These are phyloP conservation scores for Medicago arabica DNA, from an alignment of 306 rosid species.

Conservation along the genomic window DNA sequence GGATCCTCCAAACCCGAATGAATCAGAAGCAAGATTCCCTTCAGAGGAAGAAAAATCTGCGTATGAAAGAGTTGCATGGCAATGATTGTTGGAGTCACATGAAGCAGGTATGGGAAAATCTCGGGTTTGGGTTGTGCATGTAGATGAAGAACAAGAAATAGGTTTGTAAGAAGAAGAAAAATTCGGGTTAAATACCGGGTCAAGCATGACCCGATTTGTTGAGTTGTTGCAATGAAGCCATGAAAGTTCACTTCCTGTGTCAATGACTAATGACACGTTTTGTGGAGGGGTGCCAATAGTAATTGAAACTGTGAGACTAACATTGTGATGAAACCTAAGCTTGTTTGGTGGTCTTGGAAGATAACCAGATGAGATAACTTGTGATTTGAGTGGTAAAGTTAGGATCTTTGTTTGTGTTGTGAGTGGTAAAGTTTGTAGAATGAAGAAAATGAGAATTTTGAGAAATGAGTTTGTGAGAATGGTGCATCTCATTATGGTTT, in stretches of 20 bases:
- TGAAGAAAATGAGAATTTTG: constrained; percentile 33
- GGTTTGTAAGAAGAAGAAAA: constrained; percentile 63
- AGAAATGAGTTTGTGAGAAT: constrained; percentile 36
- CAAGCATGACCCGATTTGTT: neutral
- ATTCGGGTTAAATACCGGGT: constrained; percentile 52
- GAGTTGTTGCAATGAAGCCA: constrained; percentile 75
- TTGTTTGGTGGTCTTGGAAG: constrained; percentile 69
- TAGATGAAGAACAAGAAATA: constrained; percentile 68
- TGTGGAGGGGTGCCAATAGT: constrained; percentile 88
- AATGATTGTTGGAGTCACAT: constrained; percentile 76
- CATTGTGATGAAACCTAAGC: constrained; percentile 79
- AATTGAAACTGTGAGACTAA: constrained; percentile 70
- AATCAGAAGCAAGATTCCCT: constrained; percentile 80
- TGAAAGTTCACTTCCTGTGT: constrained; percentile 91
- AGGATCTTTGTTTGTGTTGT: constrained; percentile 35
- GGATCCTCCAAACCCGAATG: constrained; percentile 58
- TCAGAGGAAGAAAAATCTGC: constrained; percentile 84
- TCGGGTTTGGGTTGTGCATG: constrained; percentile 67
- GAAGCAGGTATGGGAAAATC: constrained; percentile 89
- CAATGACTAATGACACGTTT: constrained; percentile 78
- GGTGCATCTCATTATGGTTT: constrained; percentile 49
- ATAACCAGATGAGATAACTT: constrained; percentile 61
- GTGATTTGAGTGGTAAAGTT: constrained; percentile 73
- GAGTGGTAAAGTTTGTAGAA: constrained; percentile 37
- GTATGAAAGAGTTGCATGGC: constrained; percentile 86